These are phyloP conservation scores for Thozetella sp. DNA, from an alignment of 495 filamentous ascomycete species.

Conservation along the genomic window DNA sequence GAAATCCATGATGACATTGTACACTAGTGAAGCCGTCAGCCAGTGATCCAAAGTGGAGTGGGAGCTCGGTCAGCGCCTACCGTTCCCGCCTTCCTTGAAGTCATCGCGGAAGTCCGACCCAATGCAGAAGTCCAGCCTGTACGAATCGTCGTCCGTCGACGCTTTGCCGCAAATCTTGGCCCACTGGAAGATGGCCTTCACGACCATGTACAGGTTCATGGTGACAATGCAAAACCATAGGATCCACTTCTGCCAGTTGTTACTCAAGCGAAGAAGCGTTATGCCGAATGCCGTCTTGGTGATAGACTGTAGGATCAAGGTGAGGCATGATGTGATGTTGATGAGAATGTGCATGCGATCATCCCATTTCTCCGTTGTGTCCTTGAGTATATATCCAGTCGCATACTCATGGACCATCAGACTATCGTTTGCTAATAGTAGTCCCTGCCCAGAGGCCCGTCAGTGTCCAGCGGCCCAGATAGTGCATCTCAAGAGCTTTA, in stretches of 20 bases:
- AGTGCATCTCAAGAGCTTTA: neutral
- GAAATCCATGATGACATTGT: conserved; percentile 2
- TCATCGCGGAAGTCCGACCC: neutral
- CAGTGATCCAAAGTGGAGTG: neutral
- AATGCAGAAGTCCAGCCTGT: conserved; percentile 2
- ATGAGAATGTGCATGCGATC: conserved; percentile 3
- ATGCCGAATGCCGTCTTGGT: conserved; percentile 1
- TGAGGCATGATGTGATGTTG: neutral
- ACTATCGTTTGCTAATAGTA: neutral
- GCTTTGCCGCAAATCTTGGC: neutral
- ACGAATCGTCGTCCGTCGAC: neutral
- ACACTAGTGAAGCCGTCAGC: neutral
- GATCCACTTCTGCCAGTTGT: neutral
- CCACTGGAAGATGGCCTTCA: neutral
- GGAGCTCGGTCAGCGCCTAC: neutral
- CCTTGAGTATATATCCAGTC: neutral
- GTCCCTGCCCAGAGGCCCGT: neutral
- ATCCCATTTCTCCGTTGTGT: neutral
- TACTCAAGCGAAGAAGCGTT: neutral
- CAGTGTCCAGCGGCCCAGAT: neutral
- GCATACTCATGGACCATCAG: neutral
- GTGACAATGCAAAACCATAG: neutral
- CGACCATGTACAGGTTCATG: neutral
- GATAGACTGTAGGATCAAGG: neutral
- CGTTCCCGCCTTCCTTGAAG: conserved; percentile 1